Evolutionary conservation across 495 filamentous ascomycete genomes (phyloP).

Genomic region (Aspergillus baeticus): DNA sequence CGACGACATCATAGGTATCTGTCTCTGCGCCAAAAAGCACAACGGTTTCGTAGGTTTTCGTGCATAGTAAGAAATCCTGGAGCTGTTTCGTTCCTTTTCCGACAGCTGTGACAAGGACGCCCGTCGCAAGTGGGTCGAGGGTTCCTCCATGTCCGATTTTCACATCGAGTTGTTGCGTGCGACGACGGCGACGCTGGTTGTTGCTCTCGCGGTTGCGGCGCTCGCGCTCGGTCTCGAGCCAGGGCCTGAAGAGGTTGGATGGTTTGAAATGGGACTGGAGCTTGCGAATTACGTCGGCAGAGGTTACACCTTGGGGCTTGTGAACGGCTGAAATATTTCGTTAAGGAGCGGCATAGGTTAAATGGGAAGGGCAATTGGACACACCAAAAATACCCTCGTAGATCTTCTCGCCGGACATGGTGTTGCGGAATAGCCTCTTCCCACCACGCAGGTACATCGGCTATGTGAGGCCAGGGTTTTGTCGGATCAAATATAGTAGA

Average conservation of each 20-base stretch:
- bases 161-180: slow-evolving; percentile 59
- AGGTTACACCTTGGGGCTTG: slow-evolving; percentile 82
- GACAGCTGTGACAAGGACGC: slow-evolving; percentile 84
- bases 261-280: slow-evolving; percentile 78
- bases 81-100: slow-evolving; percentile 86
- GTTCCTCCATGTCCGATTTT: slow-evolving; percentile 98
- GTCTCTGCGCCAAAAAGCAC: slow-evolving; percentile 90
- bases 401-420: slow-evolving; percentile 59
- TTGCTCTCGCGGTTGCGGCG: slow-evolving; percentile 50
- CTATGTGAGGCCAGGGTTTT: not conserved
- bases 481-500: not conserved
- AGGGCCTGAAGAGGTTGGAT: slow-evolving; percentile 73
- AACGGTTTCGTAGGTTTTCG: slow-evolving; percentile 87
- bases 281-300: slow-evolving; percentile 83
- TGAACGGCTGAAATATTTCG: slow-evolving; percentile 67
- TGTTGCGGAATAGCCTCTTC: slow-evolving; percentile 37
- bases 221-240: slow-evolving; percentile 59
- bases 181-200: slow-evolving; percentile 55
- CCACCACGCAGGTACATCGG: slow-evolving; percentile 36
- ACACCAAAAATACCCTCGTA: slow-evolving; percentile 75
- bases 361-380: not conserved
- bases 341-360: not conserved
- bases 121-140: slow-evolving; percentile 89
- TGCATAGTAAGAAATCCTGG: slow-evolving; percentile 74
- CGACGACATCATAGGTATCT: slow-evolving; percentile 84